phyloP scores from a whole-genome alignment of 2,329 filamentous ascomycete species.

The Fragosphaeria purpurea region DNA sequence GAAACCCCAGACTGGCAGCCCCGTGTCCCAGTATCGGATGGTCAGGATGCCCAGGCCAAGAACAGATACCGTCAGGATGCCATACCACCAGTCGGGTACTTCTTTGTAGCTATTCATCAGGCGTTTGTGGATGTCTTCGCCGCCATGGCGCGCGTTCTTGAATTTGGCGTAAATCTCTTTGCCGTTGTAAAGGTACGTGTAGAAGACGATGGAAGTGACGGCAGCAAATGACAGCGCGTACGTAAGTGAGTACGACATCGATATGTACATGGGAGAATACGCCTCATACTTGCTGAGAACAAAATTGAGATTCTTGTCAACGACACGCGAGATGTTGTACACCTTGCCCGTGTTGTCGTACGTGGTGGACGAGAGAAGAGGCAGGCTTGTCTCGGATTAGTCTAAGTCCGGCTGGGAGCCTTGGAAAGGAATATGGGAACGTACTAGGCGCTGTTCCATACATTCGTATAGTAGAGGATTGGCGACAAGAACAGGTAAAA shows the following conservation, averaged over 20 bases:
- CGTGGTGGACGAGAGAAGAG: slow-evolving; percentile 43
- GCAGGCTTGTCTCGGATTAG: slow-evolving; percentile 19
- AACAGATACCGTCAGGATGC: slow-evolving; percentile 13
- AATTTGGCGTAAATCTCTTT: slow-evolving; percentile 39
- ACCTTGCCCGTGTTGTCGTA: slow-evolving; percentile 38
- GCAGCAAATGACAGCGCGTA: slow-evolving; percentile 48
- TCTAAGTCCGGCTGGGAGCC: neutral
- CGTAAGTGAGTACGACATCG: slow-evolving; percentile 38
- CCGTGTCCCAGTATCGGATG: slow-evolving; percentile 19
- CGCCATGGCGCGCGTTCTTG: slow-evolving; percentile 21
- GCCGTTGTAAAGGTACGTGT: slow-evolving; percentile 41
- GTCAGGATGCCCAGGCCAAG: slow-evolving; percentile 21
- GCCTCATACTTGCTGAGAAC: slow-evolving; percentile 34
- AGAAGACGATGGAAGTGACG: slow-evolving; percentile 41
- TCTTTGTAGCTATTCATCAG: slow-evolving; percentile 36
- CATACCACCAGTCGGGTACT: slow-evolving; percentile 34
- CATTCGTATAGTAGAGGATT: slow-evolving; percentile 48
- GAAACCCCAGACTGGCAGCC: slow-evolving; percentile 17
- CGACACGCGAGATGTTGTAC: slow-evolving; percentile 36
- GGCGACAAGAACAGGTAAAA: slow-evolving; percentile 45
- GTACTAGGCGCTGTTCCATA: slow-evolving; percentile 42
- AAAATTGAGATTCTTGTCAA: slow-evolving; percentile 35
- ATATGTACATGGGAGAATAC: slow-evolving; percentile 43
- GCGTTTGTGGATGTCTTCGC: slow-evolving; percentile 31
- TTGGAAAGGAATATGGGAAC: neutral